Base-by-base conservation (phyloP, 495 filamentous ascomycete genomes). In the Penicillium soppii region DNA sequence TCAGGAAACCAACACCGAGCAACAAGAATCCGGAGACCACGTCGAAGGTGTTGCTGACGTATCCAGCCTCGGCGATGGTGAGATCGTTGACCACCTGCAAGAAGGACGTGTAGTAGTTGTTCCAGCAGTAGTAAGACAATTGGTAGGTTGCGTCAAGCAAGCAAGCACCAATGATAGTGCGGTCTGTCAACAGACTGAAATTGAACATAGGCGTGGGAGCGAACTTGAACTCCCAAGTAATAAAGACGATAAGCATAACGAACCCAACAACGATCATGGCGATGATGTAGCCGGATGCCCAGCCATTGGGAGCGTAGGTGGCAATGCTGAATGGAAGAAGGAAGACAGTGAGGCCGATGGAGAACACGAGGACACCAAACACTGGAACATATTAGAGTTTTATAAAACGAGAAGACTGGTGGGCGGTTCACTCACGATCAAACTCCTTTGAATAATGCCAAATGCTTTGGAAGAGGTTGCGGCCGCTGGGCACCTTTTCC, bases 31-130 rank as follows among this genome's bases (percentile, higher is more conserved):
- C 73, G n/a, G 76, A 73, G 47, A 71, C 75, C 17, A 82, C 61
- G 57, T 65, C 72, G 67, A 71, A 77, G 47, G 67, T 66, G 51
- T 79, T 77, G 2, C 62, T 67, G 52, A 82, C 68, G 52, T 79
- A 80, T 10, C 75, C 74, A 1, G 84, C 71, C 16, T 85, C 30
- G 7, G 69, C 66, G 49, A 87, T 52, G 85, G 50, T 56, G 43
- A 75, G 8, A 83, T 74, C 66, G 54, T 85, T 77, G 38, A 92
- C 89, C 2, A 89, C 87, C 71, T 88, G 86, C 3, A 92, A 72
- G 70, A 83, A 90, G 13, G 83, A 88, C 25, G 67, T 71, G 68
- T 89, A 88, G 65, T 82, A 86, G 48, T 66, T 69, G 61, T 81
- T 73, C 82, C 69, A 80, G 42, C 56, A 65, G 58, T 65, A 67